Base-by-base conservation (phyloP, 2,329 filamentous ascomycete genomes). In the Aspergillus awamori region DNA sequence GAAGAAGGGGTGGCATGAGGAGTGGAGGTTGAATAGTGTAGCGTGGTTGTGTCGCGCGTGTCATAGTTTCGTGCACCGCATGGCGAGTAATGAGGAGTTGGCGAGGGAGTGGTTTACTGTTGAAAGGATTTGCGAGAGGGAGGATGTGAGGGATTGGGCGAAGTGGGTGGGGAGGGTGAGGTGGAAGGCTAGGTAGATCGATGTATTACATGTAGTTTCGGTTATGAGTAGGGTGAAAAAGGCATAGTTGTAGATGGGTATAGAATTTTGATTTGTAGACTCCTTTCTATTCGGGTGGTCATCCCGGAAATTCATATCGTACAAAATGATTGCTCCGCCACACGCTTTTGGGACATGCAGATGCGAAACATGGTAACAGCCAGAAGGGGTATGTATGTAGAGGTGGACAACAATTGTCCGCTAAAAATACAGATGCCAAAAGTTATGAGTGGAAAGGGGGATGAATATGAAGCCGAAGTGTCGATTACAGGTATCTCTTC, bases 31-130 rank as follows among this genome's bases (percentile, higher is more conserved):
- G 74, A 87, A 91, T 69, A 92, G 87, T 72, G 92, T 95, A 20
- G 92, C 92, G 11, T 96, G 92, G 92, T 77, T 96, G 66, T 96
- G 92, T 76, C 83, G 91, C 53, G 89, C 91, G 2, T 96, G 92
- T 70, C 92, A 96, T 79, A 86, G 84, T 45, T 93, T 92, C 72
- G 91, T 96, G 73, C 92, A 96, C 79, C 80, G 86, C 41, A 85
- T 93, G 71, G 88, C 86, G 36, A 82, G 79, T 4, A 92, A 95
- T 72, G 92, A 96, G 81, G 90, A 90, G 68, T 77, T 96, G 67
- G 92, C 92, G 13, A 82, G 84, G 67, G 79, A 88, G 57, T 92
- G 83, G 72, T 92, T 87, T 77, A 93, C 87, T 0, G 86, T 95
- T 6, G 91, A 94, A 58, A 76, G 84, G 67, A 80, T 96, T 64